Base-by-base conservation (phyloP, 1,284 basidiomycete species). In the Amylostereum areolatum region DNA sequence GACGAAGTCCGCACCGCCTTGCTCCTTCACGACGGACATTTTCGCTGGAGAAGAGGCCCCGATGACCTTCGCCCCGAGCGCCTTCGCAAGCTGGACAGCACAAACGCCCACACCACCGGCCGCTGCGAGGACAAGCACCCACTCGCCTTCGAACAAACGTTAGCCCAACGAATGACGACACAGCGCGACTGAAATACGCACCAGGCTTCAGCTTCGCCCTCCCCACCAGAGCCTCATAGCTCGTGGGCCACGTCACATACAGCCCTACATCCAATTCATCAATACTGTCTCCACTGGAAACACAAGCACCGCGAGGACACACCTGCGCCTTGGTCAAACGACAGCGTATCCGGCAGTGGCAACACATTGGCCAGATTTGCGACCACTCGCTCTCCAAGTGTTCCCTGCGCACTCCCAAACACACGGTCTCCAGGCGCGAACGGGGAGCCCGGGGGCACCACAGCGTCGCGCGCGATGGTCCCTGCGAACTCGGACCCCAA, bases 91-190 rank as follows among this genome's bases (percentile, higher is more conserved):
- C 62, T 97, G 94, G 11, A 92, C 83, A 3, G 94, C 94, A 6
- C 85, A 84, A 45, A 97, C 83, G 1, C 96, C 96, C 3, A 99
- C 94, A 28, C 95, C 95, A 9, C 91, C 91, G 1, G 90, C 91
- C n/a, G 88, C 88, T 8, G 90, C 92, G 46, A 87, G 88, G 5
- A 96, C 84, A 11, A 96, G 78, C 2, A 95, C 81, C 81, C 88
- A 93, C 69, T 97, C 92, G 28, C 85, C 89, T 89, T 7, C 31
- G 24, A 5, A n/a, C 29, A 4, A 51, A 9, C 11, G 10, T 10
- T 12, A 37, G 1, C 9, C 44, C 41, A n/a, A 30, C 25, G 6
- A 27, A 10, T 27, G 9, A 18, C 4, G 36, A 37, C 10, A 45
- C 41, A 1, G 35, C 48, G 10, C 40, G 48, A 18, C 18, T 18